Evolutionary conservation across 2,329 filamentous ascomycete genomes (phyloP), one percentile per base, ranked within the genome.

Genomic region (Talaromyces sp.): DNA sequence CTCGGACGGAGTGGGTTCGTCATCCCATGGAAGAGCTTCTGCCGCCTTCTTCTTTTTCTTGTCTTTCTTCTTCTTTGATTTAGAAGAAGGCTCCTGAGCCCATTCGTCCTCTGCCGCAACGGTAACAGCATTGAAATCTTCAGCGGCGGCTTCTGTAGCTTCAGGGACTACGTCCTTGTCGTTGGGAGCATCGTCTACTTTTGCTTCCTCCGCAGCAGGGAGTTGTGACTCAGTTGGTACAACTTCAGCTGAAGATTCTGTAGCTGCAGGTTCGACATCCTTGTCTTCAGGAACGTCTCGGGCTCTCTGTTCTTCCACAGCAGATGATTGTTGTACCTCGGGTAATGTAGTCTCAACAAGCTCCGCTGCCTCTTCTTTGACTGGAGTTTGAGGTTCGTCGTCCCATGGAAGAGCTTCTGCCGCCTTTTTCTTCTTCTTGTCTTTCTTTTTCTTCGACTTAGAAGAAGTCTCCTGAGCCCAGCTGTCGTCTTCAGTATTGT

Each of bases 11-110:
- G n/a, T n/a, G 41, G 69, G 69, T 27, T 68, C 71, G 56, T 72
- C 73, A 62, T 74, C 73, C 16, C 69, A 68, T 24, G 68, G 63
- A n/a, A 69, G 71, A 14, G 31, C 31, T 33, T 57, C 61, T 9
- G 43, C n/a, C 10, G 61, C 61, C 50, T 63, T 57, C 61, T 63
- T 63, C 31, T 54, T 52, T 54, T 57, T 63, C 37, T 54, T 73
- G 69, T 59, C 70, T 56, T 71, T 73, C 65, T 78, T 80, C 70
- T 79, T 78, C 64, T 73, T 78, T 63, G 69, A 73, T 62, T 67
- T 68, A n/a, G 66, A 66, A 62, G 57, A 60, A 43, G 47, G n/a
- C 3, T 62, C 60, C 39, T 62, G 47, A 13, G 47, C 6, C 35
- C 41, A 60, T 13, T 16, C 47, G 13, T 54, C 35, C 14, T 62